These are phyloP conservation scores for Yamadazyma sp. DNA, from an alignment of 1,139 yeast genomes.

Conservation along the genomic window DNA sequence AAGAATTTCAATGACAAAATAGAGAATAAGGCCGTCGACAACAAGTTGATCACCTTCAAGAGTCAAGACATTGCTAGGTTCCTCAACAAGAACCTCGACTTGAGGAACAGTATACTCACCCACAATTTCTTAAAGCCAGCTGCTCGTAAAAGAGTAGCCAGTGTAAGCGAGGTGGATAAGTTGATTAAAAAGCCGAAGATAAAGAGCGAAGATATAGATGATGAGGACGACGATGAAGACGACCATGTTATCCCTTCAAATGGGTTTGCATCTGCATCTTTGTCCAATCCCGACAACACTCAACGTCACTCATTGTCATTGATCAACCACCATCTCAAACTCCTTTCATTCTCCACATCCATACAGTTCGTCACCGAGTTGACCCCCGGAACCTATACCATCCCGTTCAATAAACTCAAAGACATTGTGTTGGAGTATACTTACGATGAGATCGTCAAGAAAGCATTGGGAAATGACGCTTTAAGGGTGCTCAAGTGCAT, in stretches of 20 bases:
- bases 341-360: constrained; percentile 44
- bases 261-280: constrained; percentile 14
- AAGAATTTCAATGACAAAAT: constrained; percentile 25
- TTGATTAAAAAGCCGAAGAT: constrained; percentile 35
- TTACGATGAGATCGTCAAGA: constrained; percentile 60
- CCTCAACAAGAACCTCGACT: constrained; percentile 45
- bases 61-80: constrained; percentile 54
- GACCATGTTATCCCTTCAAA: not conserved
- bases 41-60: constrained; percentile 43
- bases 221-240: constrained; percentile 13
- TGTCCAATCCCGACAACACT: constrained; percentile 12
- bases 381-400: constrained; percentile 42
- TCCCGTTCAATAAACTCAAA: constrained; percentile 43
- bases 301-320: constrained; percentile 21
- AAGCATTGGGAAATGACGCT: constrained; percentile 59
- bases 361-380: constrained; percentile 48
- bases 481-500: constrained; percentile 67
- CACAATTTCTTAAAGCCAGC: constrained; percentile 35
- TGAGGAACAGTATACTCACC: constrained; percentile 50
- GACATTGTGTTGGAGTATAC: constrained; percentile 51
- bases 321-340: constrained; percentile 51
- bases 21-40: constrained; percentile 41
- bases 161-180: constrained; percentile 26
- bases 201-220: constrained; percentile 26
- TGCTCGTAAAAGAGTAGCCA: constrained; percentile 27